These are phyloP conservation scores for Backusella mclennaniae DNA, from an alignment of 192 early-diverging fungal species.

Conservation along the genomic window DNA sequence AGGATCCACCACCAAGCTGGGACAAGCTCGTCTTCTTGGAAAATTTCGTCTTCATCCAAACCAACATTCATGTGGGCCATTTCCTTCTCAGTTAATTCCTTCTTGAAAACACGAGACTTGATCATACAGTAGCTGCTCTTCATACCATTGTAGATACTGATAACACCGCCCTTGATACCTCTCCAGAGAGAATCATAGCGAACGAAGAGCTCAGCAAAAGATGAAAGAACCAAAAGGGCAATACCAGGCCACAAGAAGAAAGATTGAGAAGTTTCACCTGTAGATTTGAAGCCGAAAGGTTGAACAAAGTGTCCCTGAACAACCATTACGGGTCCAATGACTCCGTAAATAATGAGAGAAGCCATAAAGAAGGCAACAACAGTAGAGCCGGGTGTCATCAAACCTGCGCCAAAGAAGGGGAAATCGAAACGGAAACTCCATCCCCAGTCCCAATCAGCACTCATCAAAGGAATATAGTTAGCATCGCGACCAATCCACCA, in stretches of 20 bases:
- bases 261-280: conserved; percentile 49
- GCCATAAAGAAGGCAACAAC: conserved; percentile 56
- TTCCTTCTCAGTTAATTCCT: background rate
- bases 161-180: conserved; percentile 40
- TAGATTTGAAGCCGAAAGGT: conserved; percentile 32
- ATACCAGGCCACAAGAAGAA: conserved; percentile 76
- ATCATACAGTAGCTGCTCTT: conserved; percentile 6
- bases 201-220: conserved; percentile 58
- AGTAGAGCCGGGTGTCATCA: conserved; percentile 56
- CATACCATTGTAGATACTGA: background rate
- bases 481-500: conserved; percentile 51
- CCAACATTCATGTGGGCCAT: conserved; percentile 2
- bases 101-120: conserved; percentile 10
- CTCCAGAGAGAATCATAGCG: conserved; percentile 45
- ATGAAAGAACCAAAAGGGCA: conserved; percentile 60
- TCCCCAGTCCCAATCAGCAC: conserved; percentile 45
- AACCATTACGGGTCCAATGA: conserved; percentile 59
- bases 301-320: conserved; percentile 34
- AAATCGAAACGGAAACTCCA: conserved; percentile 52
- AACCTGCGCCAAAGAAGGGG: conserved; percentile 62
- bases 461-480: conserved; percentile 41
- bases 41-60: conserved; percentile 39
- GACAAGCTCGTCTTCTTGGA: conserved; percentile 49
- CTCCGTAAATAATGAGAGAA: conserved; percentile 52
- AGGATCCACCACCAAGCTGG: conserved; percentile 54